A percentile compares a stretch with the other conserved stretches of the same genome.
phyloP scores from a whole-genome alignment of 1,139 yeast species.

The Arxiozyma telluris region DNA sequence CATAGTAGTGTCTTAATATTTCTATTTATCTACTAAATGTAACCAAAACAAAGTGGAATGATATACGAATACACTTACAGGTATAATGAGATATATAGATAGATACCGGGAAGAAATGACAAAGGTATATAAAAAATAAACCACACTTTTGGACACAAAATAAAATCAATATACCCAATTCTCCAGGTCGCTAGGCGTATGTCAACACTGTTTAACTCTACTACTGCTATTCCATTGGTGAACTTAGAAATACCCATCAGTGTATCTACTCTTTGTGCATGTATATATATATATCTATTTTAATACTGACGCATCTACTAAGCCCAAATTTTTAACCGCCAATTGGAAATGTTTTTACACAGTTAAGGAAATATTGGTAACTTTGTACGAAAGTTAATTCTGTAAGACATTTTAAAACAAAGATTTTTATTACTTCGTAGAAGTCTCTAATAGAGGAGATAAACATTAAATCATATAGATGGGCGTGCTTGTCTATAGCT shows the following conservation, averaged over 20 bases:
- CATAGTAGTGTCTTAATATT: not conserved
- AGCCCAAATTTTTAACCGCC: not conserved
- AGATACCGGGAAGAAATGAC: not conserved
- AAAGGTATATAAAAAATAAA: not conserved
- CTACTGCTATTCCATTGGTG: too few relatives aligned
- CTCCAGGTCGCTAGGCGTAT: too few relatives aligned
- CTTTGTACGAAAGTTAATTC: not conserved
- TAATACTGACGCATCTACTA: not conserved
- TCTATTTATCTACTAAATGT: not conserved
- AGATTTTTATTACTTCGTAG: not conserved
- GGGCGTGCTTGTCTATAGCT: too few relatives aligned
- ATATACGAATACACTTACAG: too few relatives aligned
- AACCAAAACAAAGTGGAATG: not conserved
- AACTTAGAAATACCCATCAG: not conserved
- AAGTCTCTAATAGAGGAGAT: not conserved
- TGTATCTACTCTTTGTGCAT: too few relatives aligned
- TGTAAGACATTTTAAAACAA: not conserved
- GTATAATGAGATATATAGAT: not conserved
- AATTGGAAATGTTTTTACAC: not conserved
- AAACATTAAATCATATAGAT: not conserved
- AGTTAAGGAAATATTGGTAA: not conserved
- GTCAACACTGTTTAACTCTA: too few relatives aligned
- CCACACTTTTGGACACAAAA: too few relatives aligned
- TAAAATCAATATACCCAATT: too few relatives aligned
- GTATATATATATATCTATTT: not conserved